phyloP scores from a whole-genome alignment of 139 green algal genomes.

The Zygnema cylindricum region DNA sequence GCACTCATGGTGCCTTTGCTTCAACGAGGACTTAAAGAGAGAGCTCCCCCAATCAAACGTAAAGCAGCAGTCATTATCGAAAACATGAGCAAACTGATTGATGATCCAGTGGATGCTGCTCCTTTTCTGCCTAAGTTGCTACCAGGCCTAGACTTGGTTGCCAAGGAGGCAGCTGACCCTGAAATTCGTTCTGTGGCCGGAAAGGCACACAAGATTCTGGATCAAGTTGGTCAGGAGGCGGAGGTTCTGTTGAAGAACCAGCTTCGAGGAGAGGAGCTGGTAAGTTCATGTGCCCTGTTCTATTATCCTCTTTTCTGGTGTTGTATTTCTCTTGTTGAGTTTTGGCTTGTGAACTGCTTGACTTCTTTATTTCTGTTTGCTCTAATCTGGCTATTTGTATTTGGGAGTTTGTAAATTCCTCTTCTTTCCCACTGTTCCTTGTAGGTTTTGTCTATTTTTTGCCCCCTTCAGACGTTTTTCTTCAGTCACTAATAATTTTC shows the following conservation, averaged over 20 bases:
- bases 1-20: constrained; percentile 90
- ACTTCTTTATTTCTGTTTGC: no score
- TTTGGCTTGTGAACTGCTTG: no score
- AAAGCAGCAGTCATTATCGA: constrained; percentile 86
- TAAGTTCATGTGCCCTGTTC: no score
- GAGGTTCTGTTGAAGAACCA: constrained; percentile 4
- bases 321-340: no score
- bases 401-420: no score
- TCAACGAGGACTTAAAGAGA: constrained; percentile 83
- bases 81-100: constrained; percentile 93
- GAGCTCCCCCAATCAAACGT: constrained; percentile 85
- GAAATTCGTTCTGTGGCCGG: constrained; percentile 76
- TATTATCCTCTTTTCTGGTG: no score
- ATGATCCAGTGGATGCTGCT: constrained; percentile 81
- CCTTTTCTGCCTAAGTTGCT: constrained; percentile 87
- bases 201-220: constrained; percentile 58
- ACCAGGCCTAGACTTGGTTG: constrained; percentile 75
- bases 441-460: no score
- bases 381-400: no score
- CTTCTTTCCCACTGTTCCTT: no score
- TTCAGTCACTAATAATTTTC: no score
- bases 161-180: constrained; percentile 85
- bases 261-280: constrained; percentile 24
- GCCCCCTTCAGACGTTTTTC: no score
- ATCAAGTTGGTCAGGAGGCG: constrained; percentile 44